Base-by-base conservation (phyloP, 768 basidiomycete species). In the Phylloporus sp. region DNA sequence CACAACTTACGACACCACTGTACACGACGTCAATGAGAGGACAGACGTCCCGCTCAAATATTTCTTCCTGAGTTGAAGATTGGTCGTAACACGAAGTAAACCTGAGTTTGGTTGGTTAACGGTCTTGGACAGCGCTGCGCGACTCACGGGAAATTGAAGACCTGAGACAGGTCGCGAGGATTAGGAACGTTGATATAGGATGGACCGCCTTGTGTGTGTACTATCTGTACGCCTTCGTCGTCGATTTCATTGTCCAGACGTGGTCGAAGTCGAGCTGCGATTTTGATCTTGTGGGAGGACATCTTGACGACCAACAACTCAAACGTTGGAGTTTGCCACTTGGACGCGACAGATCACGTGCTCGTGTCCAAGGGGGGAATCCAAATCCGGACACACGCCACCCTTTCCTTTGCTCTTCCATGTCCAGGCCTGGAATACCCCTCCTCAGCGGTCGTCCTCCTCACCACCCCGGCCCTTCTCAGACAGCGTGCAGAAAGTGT, bases 21-120 rank as follows among this genome's bases (percentile, higher is more conserved):
- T 81, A 88, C 3, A 88, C 85, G 17, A 87, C 74, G 48, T 91
- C 86, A 27, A 92, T 73, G 54, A 92, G 69, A 4, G 90, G 89
- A 47, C 74, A 73, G 17, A 93, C 86, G 50, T 91, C 87, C 40
- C 75, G 76, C 40, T 72, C 69, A 55, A 89, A 92, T 46, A 93
- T 86, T 53, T 87, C 80, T 43, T 84, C 80, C 58, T 93, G 90
- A 0, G 74, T 78, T 20, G 86, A 81, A 27, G 63, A 58, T 45
- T 81, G 76, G 60, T 80, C 87, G 61, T 90, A 88, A 62, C 86
- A 88, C 40, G 81, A 84, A 29, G 86, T 75, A 57, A 90, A 80
- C 26, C 86, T 89, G 50, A 1, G 6, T 18, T 27, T 36, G n/a
- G 23, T n/a, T n/a, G n/a, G n/a, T n/a, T n/a, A n/a, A n/a, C n/a